These are phyloP conservation scores for Oryza glumipatula DNA, from an alignment of 176 grass and related monocot genomes.

Conservation along the genomic window DNA sequence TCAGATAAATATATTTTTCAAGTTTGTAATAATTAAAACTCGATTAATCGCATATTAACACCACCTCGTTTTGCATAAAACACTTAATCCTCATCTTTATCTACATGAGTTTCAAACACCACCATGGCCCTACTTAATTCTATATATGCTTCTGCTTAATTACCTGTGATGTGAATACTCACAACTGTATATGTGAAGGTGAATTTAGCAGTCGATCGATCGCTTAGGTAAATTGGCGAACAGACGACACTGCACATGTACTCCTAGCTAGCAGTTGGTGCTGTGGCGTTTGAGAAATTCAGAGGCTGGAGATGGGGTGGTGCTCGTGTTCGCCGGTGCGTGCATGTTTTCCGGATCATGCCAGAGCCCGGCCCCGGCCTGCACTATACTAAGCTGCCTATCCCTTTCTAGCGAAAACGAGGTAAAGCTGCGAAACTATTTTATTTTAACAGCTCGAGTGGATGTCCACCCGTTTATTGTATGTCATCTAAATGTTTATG, in stretches of 20 bases:
- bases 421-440: neutral
- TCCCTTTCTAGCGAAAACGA: slow-evolving; percentile 38
- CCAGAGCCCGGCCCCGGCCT: neutral
- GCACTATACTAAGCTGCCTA: neutral
- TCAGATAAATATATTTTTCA: too few relatives aligned
- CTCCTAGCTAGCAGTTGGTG: neutral
- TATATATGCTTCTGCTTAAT: too few relatives aligned
- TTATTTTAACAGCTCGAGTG: too few relatives aligned
- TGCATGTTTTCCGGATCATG: slow-evolving; percentile 51
- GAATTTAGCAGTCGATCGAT: neutral
- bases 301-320: neutral
- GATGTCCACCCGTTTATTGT: too few relatives aligned
- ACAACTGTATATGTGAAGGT: neutral
- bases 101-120: too few relatives aligned
- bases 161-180: too few relatives aligned
- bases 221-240: neutral
- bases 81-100: too few relatives aligned
- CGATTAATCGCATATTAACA: too few relatives aligned
- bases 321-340: neutral
- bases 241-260: neutral
- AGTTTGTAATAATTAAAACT: too few relatives aligned
- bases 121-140: too few relatives aligned
- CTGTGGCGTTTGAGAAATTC: neutral
- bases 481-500: too few relatives aligned
- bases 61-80: too few relatives aligned